Base-by-base conservation (phyloP, 2,329 filamentous ascomycete species). In the Knufia petricola region DNA sequence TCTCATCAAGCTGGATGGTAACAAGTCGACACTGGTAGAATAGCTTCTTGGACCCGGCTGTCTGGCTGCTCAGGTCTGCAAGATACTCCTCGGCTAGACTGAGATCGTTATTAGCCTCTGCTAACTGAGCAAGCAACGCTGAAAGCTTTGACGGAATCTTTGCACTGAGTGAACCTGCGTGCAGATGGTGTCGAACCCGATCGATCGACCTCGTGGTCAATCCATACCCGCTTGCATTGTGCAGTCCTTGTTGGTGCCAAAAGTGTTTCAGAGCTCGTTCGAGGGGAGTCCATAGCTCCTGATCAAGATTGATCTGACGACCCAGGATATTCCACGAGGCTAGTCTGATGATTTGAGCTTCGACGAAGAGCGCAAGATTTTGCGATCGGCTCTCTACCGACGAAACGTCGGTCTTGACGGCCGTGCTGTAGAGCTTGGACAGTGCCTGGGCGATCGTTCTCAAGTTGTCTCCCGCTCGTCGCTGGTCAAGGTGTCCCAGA, bases 201-300 rank as follows among this genome's bases (percentile, higher is more conserved):
- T 39, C 34, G 12, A 47, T 12, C 10, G n/a, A 9, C 2, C 3
- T 24, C 8, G 12, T 47, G 12, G 34, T 47, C 10, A 15, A 7
- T 9, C 30, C 24, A 21, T 47, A 47, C 13, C n/a, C 4, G 10
- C 2, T 30, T 17, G 17, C 2, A n/a, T 39, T 21, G 28, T 28
- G 13, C n/a, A 39, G 20, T 4, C 3, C 17, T 8, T 37, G 19
- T 17, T 30, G n/a, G 19, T 38, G 23, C 34, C 32, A 47, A 17
- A 39, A n/a, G n/a, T 39, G 21, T 2, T 60, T 63, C 20, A 72
- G 55, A 36, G 65, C 71, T 12, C 64, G 63, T 28, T 63, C 56
- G 44, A 73, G 61, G 24, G 69, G 70, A 38, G 66, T 63, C 56
- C 66, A 67, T 37, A 73, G 57, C 43, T 74, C 71, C 48, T 63